Conservation (phyloP, 2,329 filamentous ascomycete species). For the Curvularia sp. region DNA sequence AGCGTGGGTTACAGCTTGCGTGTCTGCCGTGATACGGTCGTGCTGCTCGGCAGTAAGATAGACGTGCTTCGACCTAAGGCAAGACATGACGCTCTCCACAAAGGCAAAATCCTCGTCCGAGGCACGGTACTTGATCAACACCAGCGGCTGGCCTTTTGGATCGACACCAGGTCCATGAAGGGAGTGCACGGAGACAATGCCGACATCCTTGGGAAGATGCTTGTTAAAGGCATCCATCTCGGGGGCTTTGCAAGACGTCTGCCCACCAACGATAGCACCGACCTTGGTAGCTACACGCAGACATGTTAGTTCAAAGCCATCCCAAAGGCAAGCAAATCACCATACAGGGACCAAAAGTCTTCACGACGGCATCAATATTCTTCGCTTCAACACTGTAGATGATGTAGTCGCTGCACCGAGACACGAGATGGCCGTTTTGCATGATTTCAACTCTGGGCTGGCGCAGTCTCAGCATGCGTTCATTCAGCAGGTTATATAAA, state of each 20-base stretch:
- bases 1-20: slow-evolving; percentile 95
- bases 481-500: slow-evolving; percentile 48
- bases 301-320: slow-evolving; percentile 17
- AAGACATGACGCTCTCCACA: slow-evolving; percentile 81
- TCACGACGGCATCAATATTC: slow-evolving; percentile 85
- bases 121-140: slow-evolving; percentile 91
- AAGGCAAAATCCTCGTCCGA: slow-evolving; percentile 76
- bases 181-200: slow-evolving; percentile 95
- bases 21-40: slow-evolving; percentile 97
- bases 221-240: slow-evolving; percentile 93
- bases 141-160: slow-evolving; percentile 85
- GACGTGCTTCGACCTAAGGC: slow-evolving; percentile 84
- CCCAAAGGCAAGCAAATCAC: slow-evolving; percentile 22
- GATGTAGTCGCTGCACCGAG: slow-evolving; percentile 95
- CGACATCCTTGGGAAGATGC: slow-evolving; percentile 84
- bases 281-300: slow-evolving; percentile 79
- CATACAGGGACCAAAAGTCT: slow-evolving; percentile 91
- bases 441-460: slow-evolving; percentile 85
- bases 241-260: slow-evolving; percentile 97
- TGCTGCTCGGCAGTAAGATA: slow-evolving; percentile 86
- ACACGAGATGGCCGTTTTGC: slow-evolving; percentile 93
- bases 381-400: slow-evolving; percentile 98
- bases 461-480: slow-evolving; percentile 55
- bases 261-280: slow-evolving; percentile 92
- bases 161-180: slow-evolving; percentile 93